A percentile compares a stretch with the other conserved stretches of the same genome.
Conservation (phyloP, 257 asterid species). For the Parsonsia alboflavescens region DNA sequence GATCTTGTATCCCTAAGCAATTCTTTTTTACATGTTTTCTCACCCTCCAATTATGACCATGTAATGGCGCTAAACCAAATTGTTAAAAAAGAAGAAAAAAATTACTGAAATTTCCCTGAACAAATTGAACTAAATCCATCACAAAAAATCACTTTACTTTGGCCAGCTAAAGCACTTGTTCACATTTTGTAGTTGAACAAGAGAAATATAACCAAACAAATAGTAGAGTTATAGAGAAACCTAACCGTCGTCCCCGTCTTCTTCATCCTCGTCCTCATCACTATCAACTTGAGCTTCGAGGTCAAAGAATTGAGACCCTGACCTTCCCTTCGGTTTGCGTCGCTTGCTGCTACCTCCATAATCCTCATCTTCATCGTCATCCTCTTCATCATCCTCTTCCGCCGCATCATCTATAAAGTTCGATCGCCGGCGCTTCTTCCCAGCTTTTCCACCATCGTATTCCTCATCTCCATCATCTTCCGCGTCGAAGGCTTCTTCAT, state of each 20-base stretch:
- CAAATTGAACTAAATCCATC: not conserved
- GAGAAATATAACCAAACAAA: not conserved
- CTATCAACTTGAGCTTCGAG: conserved; percentile 76
- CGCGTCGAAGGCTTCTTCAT: conserved; percentile 55
- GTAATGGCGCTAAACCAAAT: not conserved
- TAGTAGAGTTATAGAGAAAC: not conserved
- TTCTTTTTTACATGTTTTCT: not conserved
- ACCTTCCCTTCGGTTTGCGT: conserved; percentile 35
- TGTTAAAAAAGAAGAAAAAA: not conserved
- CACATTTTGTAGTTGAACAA: not conserved
- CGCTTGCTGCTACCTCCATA: conserved; percentile 28
- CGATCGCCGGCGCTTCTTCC: conserved; percentile 63
- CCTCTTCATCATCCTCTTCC: conserved; percentile 82
- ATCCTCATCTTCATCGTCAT: conserved; percentile 55
- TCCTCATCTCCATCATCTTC: conserved; percentile 72
- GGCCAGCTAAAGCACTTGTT: not conserved
- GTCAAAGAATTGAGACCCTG: conserved; percentile 56
- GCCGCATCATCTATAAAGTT: conserved; percentile 67
- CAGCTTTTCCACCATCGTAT: conserved; percentile 42
- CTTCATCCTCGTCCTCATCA: conserved; percentile 93
- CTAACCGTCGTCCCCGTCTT: conserved; percentile 91
- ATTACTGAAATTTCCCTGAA: too few relatives aligned
- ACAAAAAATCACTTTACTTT: not conserved
- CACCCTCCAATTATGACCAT: not conserved
- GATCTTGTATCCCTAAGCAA: not conserved